Conservation (phyloP, 2,329 filamentous ascomycete genomes). For the Epichloe coenophiala region DNA sequence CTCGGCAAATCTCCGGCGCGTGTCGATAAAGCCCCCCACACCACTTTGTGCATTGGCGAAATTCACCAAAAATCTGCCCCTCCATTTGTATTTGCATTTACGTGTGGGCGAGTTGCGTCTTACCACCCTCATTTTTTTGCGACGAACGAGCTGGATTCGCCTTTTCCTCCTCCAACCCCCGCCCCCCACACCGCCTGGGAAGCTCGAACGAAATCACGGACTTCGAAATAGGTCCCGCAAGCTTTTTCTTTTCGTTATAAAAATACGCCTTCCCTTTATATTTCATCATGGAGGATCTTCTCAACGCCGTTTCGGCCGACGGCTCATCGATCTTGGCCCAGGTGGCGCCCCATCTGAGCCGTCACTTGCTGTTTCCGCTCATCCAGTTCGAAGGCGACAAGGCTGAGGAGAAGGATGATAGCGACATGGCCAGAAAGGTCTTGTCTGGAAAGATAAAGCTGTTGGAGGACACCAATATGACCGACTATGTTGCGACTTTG, state of each 20-base stretch:
- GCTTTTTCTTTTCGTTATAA: not conserved
- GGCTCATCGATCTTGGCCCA: constrained; percentile 75
- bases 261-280: too few species aligned
- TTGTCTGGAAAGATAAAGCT: constrained; percentile 83
- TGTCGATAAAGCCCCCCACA: constrained; percentile 19
- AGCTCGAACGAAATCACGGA: not conserved
- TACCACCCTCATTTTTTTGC: constrained; percentile 1
- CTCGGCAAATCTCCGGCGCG: constrained; percentile 21
- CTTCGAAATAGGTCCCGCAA: not conserved
- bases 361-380: constrained; percentile 91
- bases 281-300: constrained; percentile 27
- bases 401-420: constrained; percentile 59
- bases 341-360: constrained; percentile 82
- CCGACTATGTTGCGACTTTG: constrained; percentile 86
- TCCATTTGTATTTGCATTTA: constrained; percentile 19
- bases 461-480: constrained; percentile 97
- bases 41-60: constrained; percentile 25
- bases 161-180: not conserved
- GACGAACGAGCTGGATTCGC: constrained; percentile 2
- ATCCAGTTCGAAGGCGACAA: constrained; percentile 81
- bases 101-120: constrained; percentile 5
- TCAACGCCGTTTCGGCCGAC: constrained; percentile 43
- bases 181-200: not conserved
- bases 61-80: constrained; percentile 29
- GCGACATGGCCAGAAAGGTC: constrained; percentile 50